phyloP scores from a whole-genome alignment of 1,284 basidiomycete genomes.

The Pseudozyma sp. region DNA sequence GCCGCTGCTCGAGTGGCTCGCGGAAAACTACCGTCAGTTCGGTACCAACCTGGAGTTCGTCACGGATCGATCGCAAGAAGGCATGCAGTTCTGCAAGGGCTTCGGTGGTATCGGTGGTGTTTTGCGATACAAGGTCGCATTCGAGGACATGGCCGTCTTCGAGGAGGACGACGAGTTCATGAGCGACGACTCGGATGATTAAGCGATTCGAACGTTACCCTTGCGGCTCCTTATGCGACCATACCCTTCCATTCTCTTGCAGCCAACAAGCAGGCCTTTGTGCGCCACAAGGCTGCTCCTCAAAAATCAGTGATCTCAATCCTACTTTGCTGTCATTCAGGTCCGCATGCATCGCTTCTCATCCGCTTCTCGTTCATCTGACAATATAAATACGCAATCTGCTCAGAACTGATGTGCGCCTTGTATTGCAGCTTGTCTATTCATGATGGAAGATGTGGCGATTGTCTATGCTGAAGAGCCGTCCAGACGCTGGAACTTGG shows the following conservation, averaged over 20 bases:
- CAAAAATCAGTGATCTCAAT: too few species aligned
- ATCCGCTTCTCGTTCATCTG: not conserved
- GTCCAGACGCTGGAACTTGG: conserved; percentile 52
- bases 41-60: conserved; percentile 86
- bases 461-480: not conserved
- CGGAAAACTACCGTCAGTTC: conserved; percentile 97
- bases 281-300: too few species aligned
- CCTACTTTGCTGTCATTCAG: too few species aligned
- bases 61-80: conserved; percentile 82
- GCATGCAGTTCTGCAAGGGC: conserved; percentile 97
- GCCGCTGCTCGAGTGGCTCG: conserved; percentile 82
- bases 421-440: too few species aligned
- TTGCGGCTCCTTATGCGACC: not conserved
- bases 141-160: conserved; percentile 66
- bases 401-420: not conserved
- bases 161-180: conserved; percentile 68
- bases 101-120: conserved; percentile 98
- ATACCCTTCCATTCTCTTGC: conserved; percentile 8
- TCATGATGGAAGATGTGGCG: too few species aligned
- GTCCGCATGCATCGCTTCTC: too few species aligned
- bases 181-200: conserved; percentile 63
- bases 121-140: conserved; percentile 73
- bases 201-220: conserved; percentile 1
- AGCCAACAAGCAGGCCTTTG: too few species aligned
- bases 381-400: conserved; percentile 1